Evolutionary conservation across 2,329 filamentous ascomycete genomes (phyloP), one percentile per base, ranked within the genome.

Genomic region (Cladophialophora psammophila): DNA sequence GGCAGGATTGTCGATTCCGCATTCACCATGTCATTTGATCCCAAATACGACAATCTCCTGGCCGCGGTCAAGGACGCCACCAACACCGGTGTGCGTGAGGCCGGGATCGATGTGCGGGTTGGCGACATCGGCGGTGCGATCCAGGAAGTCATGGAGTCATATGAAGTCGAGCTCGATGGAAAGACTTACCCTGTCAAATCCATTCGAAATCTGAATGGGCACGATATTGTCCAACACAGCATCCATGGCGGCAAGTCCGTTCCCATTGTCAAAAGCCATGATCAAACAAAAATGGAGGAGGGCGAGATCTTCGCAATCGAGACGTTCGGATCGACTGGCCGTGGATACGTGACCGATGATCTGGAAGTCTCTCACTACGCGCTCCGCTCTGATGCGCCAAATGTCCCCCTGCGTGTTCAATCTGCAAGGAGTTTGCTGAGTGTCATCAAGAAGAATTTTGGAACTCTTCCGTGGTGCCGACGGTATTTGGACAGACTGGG

Each of bases 281-380:
- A 96, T 75, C 88, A 90, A 78, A 96, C 93, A 60, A 97, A 96
- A 85, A 98, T 98, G 94, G 94, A 97, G 81, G 94, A 97, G 80
- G 93, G 93, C 50, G 94, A 98, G 76, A 90, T 93, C 18, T 98
- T 96, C 78, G 94, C 94, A 71, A 96, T 97, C 74, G 94, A 97
- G 83, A 97, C 94, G 0, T 97, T 97, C 78, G 94, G 94, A 68
- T 95, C 91, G 78, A 97, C 94, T 26, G 94, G 94, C 71, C 94
- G 92, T 77, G 94, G 93, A 71, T 91, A 92, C 76, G 92, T 97
- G 64, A 84, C 88, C 71, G 93, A 97, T 76, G 92, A 97, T 80
- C 91, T 88, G 79, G 94, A 96, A 83, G 88, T 89, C 18, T 97
- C 93, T 52, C 93, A 97, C 80, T 98, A 97, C 75, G 93, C 92